Percentiles rank a stretch among this genome's conserved stretches.
phyloP scores from a whole-genome alignment of 2,329 filamentous ascomycete genomes.

The Epichloe aotearoae region DNA sequence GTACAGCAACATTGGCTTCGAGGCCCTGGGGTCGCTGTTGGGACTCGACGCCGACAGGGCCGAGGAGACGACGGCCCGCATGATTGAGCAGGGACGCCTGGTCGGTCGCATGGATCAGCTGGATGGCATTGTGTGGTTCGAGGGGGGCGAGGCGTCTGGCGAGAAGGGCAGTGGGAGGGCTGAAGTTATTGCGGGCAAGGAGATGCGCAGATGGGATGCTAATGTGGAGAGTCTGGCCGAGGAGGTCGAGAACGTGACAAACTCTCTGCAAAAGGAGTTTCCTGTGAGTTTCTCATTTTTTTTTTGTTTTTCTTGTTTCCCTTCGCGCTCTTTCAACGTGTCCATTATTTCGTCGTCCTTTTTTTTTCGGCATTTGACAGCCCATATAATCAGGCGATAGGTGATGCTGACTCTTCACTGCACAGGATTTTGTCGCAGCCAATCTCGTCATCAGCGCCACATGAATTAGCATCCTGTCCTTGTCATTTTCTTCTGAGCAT shows the following conservation, averaged over 20 bases:
- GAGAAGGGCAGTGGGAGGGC: constrained; percentile 55
- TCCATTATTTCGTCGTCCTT: too few relatives aligned
- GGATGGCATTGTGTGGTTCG: constrained; percentile 76
- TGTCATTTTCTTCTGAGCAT: neutral
- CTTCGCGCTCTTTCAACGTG: too few relatives aligned
- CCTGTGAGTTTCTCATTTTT: constrained; percentile 38
- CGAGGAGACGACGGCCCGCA: constrained; percentile 81
- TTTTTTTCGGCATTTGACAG: neutral
- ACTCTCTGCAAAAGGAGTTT: constrained; percentile 66
- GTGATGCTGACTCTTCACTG: neutral
- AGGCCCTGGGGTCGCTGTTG: constrained; percentile 62
- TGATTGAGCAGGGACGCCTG: constrained; percentile 90
- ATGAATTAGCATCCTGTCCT: neutral
- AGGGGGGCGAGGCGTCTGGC: constrained; percentile 56
- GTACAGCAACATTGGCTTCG: constrained; percentile 65
- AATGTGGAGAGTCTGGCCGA: constrained; percentile 80
- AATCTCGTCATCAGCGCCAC: constrained; percentile 28
- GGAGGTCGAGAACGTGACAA: constrained; percentile 78
- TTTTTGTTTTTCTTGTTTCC: too few relatives aligned
- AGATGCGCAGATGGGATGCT: constrained; percentile 75
- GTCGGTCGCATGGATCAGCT: constrained; percentile 91
- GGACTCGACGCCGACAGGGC: constrained; percentile 69
- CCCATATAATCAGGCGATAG: neutral
- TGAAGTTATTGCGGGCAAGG: constrained; percentile 49
- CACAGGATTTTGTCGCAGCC: constrained; percentile 41